Evolutionary conservation across 2,329 filamentous ascomycete species (phyloP).

Genomic region (Calonectria pteridis): DNA sequence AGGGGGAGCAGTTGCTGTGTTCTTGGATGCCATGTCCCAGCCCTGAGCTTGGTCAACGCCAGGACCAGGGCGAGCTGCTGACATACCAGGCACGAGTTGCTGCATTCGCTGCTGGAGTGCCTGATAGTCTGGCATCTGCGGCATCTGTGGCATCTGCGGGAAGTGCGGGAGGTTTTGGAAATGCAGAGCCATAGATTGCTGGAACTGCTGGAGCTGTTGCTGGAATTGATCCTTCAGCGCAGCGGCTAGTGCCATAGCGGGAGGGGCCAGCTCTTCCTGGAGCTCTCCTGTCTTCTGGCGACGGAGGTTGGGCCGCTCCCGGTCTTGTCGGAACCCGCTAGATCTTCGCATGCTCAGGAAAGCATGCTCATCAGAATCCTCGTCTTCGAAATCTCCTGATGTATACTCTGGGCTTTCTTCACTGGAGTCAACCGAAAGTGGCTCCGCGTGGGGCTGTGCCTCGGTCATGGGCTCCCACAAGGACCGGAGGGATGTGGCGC

Average conservation of each 20-base stretch:
- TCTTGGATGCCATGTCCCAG: slow-evolving; percentile 74
- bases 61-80: slow-evolving; percentile 62
- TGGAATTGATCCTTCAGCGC: slow-evolving; percentile 81
- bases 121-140: slow-evolving; percentile 81
- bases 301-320: slow-evolving; percentile 50
- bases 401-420: slow-evolving; percentile 60
- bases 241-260: slow-evolving; percentile 72
- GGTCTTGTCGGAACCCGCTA: slow-evolving; percentile 44
- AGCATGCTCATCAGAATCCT: slow-evolving; percentile 54
- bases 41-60: slow-evolving; percentile 63
- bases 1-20: slow-evolving; percentile 69
- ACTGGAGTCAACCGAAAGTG: slow-evolving; percentile 57
- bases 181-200: slow-evolving; percentile 76
- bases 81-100: slow-evolving; percentile 77
- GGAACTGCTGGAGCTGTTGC: slow-evolving; percentile 81
- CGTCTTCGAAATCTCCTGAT: slow-evolving; percentile 58
- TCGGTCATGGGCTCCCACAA: slow-evolving; percentile 70
- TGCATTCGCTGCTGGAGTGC: slow-evolving; percentile 73
- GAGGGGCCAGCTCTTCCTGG: slow-evolving; percentile 59
- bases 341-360: slow-evolving; percentile 52
- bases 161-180: slow-evolving; percentile 68
- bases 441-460: slow-evolving; percentile 49
- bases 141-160: slow-evolving; percentile 75
- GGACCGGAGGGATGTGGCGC: slow-evolving; percentile 75
- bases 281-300: slow-evolving; percentile 54